A percentile compares a stretch with the other conserved stretches of the same genome.
These are phyloP conservation scores for Rhizoclosmatium globosum DNA, from an alignment of 192 early-diverging fungal genomes.

Conservation along the genomic window DNA sequence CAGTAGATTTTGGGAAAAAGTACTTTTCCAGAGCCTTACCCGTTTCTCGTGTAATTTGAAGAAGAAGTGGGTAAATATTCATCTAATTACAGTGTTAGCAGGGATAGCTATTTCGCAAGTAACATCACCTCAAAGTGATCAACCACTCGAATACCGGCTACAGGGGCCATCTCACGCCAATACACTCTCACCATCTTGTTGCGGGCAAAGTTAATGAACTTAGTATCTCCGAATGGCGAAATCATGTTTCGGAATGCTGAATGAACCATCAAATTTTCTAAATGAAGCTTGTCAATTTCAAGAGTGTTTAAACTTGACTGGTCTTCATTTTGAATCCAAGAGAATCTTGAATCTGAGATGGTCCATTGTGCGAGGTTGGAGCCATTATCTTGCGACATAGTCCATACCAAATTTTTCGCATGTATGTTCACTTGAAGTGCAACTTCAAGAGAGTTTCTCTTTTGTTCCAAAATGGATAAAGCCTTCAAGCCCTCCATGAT, in stretches of 20 bases:
- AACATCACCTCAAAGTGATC: conserved; percentile 79
- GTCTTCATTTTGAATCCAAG: conserved; percentile 82
- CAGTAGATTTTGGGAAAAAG: conserved; percentile 71
- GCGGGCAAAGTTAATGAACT: conserved; percentile 72
- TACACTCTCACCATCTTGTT: conserved; percentile 91
- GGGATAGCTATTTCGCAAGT: not conserved
- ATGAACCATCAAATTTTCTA: conserved; percentile 65
- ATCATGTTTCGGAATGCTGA: conserved; percentile 52
- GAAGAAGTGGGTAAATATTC: conserved; percentile 79
- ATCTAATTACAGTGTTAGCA: conserved; percentile 43
- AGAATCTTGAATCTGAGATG: conserved; percentile 69
- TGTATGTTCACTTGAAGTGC: conserved; percentile 65
- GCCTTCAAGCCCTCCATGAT: conserved; percentile 73
- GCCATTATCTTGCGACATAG: conserved; percentile 68
- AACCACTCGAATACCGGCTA: conserved; percentile 90
- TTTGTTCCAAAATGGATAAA: conserved; percentile 55
- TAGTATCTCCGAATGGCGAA: conserved; percentile 51
- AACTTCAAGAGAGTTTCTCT: conserved; percentile 63
- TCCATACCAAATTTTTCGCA: conserved; percentile 74
- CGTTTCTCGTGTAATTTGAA: conserved; percentile 88
- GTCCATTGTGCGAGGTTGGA: conserved; percentile 77
- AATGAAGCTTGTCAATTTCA: conserved; percentile 76
- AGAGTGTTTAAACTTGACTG: conserved; percentile 76
- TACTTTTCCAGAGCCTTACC: conserved; percentile 82
- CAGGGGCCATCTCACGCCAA: conserved; percentile 80